Base-by-base conservation (phyloP, 345 rosid species). In the Boechera retrofracta region DNA sequence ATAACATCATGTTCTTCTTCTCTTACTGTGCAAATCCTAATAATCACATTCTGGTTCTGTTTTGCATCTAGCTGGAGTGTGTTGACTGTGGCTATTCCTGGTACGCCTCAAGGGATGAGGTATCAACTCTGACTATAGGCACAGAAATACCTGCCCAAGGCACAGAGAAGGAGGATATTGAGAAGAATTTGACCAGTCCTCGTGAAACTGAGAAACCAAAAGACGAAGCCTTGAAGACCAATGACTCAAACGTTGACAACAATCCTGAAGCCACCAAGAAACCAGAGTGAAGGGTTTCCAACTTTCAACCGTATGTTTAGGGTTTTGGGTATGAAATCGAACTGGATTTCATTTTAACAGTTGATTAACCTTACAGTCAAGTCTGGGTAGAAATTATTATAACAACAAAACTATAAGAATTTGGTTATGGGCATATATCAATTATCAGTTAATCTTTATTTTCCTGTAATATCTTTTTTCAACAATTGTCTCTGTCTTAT, bases 21-120 rank as follows among this genome's bases (percentile, higher is more conserved):
- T 39, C 67, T 41, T n/a, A 60, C 49, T 24, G 31, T 47, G 36
- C 35, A 31, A 31, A 10, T 76, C 26, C 6, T 12, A 58, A 56
- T 55, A 38, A 72, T 49, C 29, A 52, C 64, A 16, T 49, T 67
- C 18, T 78, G 59, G 4, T 68, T 61, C 6, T 68, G 32, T 59
- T 82, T 13, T 77, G 62, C 15, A 77, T 64, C 1, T 63, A 91
- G 98, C 79, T 96, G 84, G 98, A 96, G 84, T 96, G 99, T 58
- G 82, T 75, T 32, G 86, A 86, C 5, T 95, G 98, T 73, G 99
- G 99, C 12, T 60, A 88, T 82, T 87, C 91, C 16, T 95, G 99
- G 99, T 95, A 89, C 56, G 89, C 97, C 29, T 88, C 99, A 31
- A 84, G 94, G 79, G 97, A 95, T 4, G 99, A 87, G 48, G 87